phyloP scores from a whole-genome alignment of 108 stramenopile species.

The Cylindrotheca closterium region DNA sequence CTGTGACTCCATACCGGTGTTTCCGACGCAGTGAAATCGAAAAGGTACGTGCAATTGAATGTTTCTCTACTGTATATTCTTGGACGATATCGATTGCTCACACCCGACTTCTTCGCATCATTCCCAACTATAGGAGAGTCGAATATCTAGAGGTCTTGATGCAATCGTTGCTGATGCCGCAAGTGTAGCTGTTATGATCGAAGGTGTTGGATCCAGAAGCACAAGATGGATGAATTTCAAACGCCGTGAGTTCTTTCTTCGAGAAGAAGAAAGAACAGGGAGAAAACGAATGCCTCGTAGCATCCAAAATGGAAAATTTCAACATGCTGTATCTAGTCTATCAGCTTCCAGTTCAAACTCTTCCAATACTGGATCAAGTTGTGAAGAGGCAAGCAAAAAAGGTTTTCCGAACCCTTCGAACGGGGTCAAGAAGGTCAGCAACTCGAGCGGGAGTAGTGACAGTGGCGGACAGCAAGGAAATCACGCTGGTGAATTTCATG shows the following conservation, averaged over 20 bases:
- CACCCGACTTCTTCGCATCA: too few relatives aligned
- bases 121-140: constrained; percentile 73
- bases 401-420: constrained; percentile 12
- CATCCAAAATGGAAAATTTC: constrained; percentile 55
- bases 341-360: constrained; percentile 69
- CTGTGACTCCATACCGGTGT: constrained; percentile 86
- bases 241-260: constrained; percentile 61
- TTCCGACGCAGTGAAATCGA: constrained; percentile 80
- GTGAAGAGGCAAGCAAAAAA: constrained; percentile 36
- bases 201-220: constrained; percentile 76
- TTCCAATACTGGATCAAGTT: constrained; percentile 51
- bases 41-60: constrained; percentile 61
- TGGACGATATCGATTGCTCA: too few relatives aligned
- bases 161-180: constrained; percentile 82
- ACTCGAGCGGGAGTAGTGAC: constrained; percentile 54
- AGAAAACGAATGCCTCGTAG: constrained; percentile 52
- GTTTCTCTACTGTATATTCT: constrained; percentile 28
- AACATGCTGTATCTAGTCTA: constrained; percentile 75
- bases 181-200: constrained; percentile 82
- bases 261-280: constrained; percentile 38
- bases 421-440: constrained; percentile 52
- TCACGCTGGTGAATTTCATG: constrained; percentile 65
- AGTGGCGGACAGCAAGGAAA: constrained; percentile 29
- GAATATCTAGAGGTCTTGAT: constrained; percentile 78
- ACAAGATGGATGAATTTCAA: constrained; percentile 77